These are phyloP conservation scores for Torulaspora globosa DNA, from an alignment of 1,139 yeast genomes.

Conservation along the genomic window DNA sequence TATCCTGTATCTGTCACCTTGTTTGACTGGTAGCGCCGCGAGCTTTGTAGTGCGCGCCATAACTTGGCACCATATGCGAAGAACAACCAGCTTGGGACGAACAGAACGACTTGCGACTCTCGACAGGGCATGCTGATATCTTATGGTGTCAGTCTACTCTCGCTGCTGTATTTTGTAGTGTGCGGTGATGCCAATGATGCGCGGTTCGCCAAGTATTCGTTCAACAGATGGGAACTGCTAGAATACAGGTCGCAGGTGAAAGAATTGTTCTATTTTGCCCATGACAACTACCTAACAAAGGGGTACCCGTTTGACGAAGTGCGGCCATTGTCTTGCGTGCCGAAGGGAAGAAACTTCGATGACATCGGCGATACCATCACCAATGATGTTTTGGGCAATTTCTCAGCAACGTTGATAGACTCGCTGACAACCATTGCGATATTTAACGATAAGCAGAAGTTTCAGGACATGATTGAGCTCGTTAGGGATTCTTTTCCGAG, in stretches of 20 bases:
- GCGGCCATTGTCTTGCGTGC: constrained; percentile 65
- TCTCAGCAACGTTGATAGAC: constrained; percentile 73
- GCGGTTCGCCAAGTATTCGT: constrained; percentile 29
- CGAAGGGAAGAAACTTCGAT: constrained; percentile 59
- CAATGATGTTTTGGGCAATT: constrained; percentile 84
- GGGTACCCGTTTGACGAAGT: constrained; percentile 88
- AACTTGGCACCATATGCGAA: not conserved
- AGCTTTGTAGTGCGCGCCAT: not conserved
- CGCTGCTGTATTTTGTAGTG: not conserved
- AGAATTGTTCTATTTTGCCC: constrained; percentile 66
- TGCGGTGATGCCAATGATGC: not conserved
- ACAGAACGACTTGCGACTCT: not conserved
- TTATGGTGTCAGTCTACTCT: constrained; percentile 1
- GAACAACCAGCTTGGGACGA: too few species aligned
- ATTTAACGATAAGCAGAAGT: constrained; percentile 57
- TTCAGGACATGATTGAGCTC: constrained; percentile 48
- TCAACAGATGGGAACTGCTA: constrained; percentile 49
- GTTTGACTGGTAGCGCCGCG: not conserved
- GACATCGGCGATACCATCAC: constrained; percentile 54
- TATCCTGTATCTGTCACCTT: too few species aligned
- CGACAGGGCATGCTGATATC: constrained; percentile 6
- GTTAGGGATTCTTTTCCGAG: constrained; percentile 39
- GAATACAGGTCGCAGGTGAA: constrained; percentile 50
- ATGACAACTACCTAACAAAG: constrained; percentile 61
- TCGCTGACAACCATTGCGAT: constrained; percentile 74